Percentiles rank a stretch among this genome's conserved stretches.
These are phyloP conservation scores for Penicillium antarcticum DNA, from an alignment of 495 filamentous ascomycete species.

Conservation along the genomic window DNA sequence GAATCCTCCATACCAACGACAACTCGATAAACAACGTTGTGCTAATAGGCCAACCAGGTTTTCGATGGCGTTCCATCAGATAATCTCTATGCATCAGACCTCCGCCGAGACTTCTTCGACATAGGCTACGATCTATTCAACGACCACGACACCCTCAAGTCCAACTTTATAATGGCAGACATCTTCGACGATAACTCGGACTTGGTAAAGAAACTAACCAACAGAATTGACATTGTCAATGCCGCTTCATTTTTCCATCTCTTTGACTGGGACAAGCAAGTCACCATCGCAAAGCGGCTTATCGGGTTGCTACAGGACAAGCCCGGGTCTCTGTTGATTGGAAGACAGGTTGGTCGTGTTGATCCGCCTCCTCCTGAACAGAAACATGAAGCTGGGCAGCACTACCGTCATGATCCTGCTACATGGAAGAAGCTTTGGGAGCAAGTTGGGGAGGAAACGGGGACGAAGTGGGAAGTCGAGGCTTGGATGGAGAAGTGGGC, in stretches of 20 bases:
- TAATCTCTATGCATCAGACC: conserved; percentile 40
- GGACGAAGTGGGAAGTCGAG: conserved; percentile 42
- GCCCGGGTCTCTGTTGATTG: conserved; percentile 45
- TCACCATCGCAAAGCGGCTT: conserved; percentile 42
- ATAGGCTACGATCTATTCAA: conserved; percentile 49
- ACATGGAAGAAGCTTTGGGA: conserved; percentile 51
- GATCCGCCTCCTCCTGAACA: conserved; percentile 24
- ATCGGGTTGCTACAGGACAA: conserved; percentile 40
- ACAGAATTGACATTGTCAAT: conserved; percentile 54
- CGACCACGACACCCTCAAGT: conserved; percentile 38
- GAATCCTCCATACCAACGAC: not conserved
- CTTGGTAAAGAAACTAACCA: conserved; percentile 31
- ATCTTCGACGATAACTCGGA: conserved; percentile 46
- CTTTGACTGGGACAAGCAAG: conserved; percentile 53
- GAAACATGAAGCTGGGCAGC: conserved; percentile 9
- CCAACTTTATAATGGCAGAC: conserved; percentile 48
- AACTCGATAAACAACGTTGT: too few relatives aligned
- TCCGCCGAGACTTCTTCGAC: conserved; percentile 36
- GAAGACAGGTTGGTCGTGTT: conserved; percentile 42
- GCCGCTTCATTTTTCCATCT: conserved; percentile 57
- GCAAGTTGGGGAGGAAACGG: conserved; percentile 44
- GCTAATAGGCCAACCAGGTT: conserved; percentile 7
- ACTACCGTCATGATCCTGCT: conserved; percentile 42
- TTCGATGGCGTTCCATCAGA: conserved; percentile 26
- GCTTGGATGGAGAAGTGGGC: conserved; percentile 18